Evolutionary conservation across 768 basidiomycete genomes (phyloP).

Genomic region (Sarcodon aspratus): DNA sequence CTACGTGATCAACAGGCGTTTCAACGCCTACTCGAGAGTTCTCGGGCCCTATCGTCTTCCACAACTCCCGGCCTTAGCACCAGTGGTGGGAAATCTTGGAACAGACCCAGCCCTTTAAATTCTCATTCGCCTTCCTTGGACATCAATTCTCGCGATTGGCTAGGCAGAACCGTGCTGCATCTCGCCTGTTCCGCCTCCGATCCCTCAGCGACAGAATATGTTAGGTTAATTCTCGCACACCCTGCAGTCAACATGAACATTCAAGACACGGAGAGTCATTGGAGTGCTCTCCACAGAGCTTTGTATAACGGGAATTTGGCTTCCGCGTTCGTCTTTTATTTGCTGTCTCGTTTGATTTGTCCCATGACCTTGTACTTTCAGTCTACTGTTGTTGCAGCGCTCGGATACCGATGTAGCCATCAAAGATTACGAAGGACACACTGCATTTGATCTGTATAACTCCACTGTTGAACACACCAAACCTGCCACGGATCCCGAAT

Average conservation of each 20-base stretch:
- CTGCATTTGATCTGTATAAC: constrained; percentile 89
- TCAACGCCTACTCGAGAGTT: constrained; percentile 57
- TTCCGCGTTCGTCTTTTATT: constrained; percentile 39
- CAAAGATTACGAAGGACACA: constrained; percentile 84
- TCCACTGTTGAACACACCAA: constrained; percentile 72
- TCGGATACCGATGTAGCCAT: constrained; percentile 58
- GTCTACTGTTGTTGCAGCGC: constrained; percentile 64
- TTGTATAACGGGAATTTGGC: constrained; percentile 71
- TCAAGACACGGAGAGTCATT: constrained; percentile 73
- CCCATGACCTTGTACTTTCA: constrained; percentile 21
- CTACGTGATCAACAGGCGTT: constrained; percentile 67
- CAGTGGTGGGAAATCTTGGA: constrained; percentile 51
- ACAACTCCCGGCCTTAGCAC: constrained; percentile 23
- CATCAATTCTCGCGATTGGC: constrained; percentile 60
- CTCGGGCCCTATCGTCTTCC: constrained; percentile 13
- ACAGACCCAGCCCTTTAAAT: constrained; percentile 29
- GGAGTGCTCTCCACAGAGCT: constrained; percentile 86
- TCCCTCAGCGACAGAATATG: constrained; percentile 58
- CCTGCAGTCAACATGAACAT: constrained; percentile 72
- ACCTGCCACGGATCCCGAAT: constrained; percentile 23
- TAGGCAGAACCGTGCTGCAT: constrained; percentile 75
- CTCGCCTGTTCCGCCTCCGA: constrained; percentile 62
- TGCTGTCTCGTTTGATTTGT: constrained; percentile 1
- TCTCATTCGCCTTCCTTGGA: constrained; percentile 25
- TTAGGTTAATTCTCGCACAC: constrained; percentile 64